Evolutionary conservation across 345 rosid species (phyloP), one percentile per base, ranked within the genome.

Genomic region (Eucalyptus brandiana): DNA sequence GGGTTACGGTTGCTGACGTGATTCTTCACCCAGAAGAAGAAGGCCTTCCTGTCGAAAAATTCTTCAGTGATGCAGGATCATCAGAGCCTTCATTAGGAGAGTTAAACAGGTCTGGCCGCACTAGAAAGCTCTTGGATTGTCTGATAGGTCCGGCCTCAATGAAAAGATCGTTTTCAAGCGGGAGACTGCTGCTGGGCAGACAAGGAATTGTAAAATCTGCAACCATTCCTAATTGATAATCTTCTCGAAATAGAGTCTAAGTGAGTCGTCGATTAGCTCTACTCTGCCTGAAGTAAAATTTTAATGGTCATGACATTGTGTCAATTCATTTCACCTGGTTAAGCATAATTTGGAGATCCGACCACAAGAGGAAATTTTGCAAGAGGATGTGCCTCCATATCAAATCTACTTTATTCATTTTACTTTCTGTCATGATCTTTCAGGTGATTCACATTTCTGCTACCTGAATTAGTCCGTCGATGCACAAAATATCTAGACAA

Each of bases 121-220:
- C 85, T 40, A 76, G 91, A 89, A 93, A 92, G 76, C 88, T 88
- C 80, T 12, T 88, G 37, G 47, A 90, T 51, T 26, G 88, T 32
- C 60, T 51, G 24, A 51, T 87, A 18, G 67, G 76, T 40, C 88
- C 87, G 6, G 89, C 81, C 87, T 85, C 89, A 6, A 90, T 94
- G 88, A 96, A 94, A 92, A 94, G 96, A 93, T 94, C 98, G 19
- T 92, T 94, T 89, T 94, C 99, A 16, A 93, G 96, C 87, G 96
- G 94, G 51, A 94, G 92, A 91, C 88, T 95, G 90, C 89, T 89
- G 58, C 91, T 93, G 58, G 85, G 89, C 76, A 54, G 92, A 45
- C 95, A 28, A 89, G 94, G 92, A 88, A 92, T 87, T 86, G 69
- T 88, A 80, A 87, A 89, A 54, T 34, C 17, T 69, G 54, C 58